Base-by-base conservation (phyloP, 257 asterid species). In the Solanum boliviense region DNA sequence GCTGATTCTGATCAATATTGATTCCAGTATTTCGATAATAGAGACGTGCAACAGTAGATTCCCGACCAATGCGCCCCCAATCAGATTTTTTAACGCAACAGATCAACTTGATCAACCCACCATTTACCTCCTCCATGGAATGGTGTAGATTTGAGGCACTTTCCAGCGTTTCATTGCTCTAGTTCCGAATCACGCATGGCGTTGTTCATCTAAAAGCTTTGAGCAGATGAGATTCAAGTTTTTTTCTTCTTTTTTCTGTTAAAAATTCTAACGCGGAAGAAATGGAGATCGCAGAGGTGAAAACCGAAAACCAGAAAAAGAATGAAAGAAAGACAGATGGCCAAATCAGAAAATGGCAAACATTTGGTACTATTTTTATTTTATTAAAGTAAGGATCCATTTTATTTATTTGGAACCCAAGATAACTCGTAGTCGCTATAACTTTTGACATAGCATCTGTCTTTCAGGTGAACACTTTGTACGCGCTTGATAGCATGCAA, bases 51-150 rank as follows among this genome's bases (percentile, higher is more conserved):
- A 92, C 98, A n/a, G 91, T 35, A 38, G 98, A 95, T 87, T 93
- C 95, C 1, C 85, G 48, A 88, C 97, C 98, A 27, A 89, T 89
- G 85, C 88, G 90, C 0, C 98, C 98, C 97, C 98, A 95, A 90
- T 91, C 98, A 23, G 94, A 96, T 86, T 91, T 93, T 91, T 93
- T 92, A 10, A 94, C 96, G 1, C 95, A 88, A 88, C 98, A 96
- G 82, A 90, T 89, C 84, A 96, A 91, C 89, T 90, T 92, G 70
- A 48, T 82, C 36, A 82, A 82, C 27, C 62, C 86, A 31, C 70
- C 86, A 48, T 29, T 18, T 27, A 29, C 11, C 16, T 32, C 41
- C 29, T 82, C 70, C 70, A 82, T 82, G 27, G 70, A 82, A 82
- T 82, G 67, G 9, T 48, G 11, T 39, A 23, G 84, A 36, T 81